phyloP scores from a whole-genome alignment of 2,329 filamentous ascomycete species.

The Salinomyces thailandicus region DNA sequence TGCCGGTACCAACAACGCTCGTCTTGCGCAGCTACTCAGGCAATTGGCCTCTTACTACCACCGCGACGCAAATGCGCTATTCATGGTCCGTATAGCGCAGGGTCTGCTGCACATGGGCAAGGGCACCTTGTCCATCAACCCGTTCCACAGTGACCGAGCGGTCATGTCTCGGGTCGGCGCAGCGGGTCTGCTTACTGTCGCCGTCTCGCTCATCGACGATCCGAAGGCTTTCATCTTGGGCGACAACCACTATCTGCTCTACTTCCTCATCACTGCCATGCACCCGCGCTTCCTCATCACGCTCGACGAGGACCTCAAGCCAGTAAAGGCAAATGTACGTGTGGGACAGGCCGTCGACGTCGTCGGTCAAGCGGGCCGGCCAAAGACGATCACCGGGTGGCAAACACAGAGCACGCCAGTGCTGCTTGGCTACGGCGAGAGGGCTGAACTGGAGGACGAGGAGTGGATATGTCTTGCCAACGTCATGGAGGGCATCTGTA shows the following conservation, averaged over 20 bases:
- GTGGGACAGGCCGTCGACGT: constrained; percentile 98
- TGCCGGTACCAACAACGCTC: constrained; percentile 95
- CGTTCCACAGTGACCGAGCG: constrained; percentile 98
- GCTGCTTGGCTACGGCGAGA: constrained; percentile 83
- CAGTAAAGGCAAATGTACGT: constrained; percentile 87
- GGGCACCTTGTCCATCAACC: constrained; percentile 87
- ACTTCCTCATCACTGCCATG: constrained; percentile 95
- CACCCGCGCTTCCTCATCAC: constrained; percentile 94
- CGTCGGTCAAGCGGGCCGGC: constrained; percentile 88
- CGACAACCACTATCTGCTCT: constrained; percentile 82
- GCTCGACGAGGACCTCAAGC: constrained; percentile 86
- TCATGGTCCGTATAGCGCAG: constrained; percentile 98
- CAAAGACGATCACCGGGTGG: constrained; percentile 99
- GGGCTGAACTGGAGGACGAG: constrained; percentile 94
- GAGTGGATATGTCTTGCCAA: constrained; percentile 88
- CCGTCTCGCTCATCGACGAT: constrained; percentile 89
- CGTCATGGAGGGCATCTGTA: constrained; percentile 88
- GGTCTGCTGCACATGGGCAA: constrained; percentile 98
- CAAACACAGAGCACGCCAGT: constrained; percentile 99
- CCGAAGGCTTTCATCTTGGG: constrained; percentile 65
- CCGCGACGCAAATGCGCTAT: constrained; percentile 86
- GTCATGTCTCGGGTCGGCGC: constrained; percentile 86
- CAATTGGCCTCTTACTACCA: constrained; percentile 98
- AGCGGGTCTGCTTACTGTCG: constrained; percentile 77
- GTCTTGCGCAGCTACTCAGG: constrained; percentile 83